Base-by-base conservation (phyloP, 1,284 basidiomycete species). In the Moesziomyces antarcticus region DNA sequence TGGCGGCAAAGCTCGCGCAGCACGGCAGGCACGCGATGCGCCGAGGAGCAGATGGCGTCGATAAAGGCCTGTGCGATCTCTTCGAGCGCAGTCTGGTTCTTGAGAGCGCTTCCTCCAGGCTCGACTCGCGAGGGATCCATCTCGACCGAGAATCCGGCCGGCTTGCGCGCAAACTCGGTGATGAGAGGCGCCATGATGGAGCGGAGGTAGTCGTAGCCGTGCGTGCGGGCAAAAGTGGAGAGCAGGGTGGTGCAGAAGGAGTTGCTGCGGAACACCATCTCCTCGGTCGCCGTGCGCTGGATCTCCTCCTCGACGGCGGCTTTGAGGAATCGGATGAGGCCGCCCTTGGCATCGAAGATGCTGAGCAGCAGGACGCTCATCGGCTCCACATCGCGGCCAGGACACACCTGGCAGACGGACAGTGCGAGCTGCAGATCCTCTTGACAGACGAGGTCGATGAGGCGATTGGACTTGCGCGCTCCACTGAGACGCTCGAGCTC, bases 201-300 rank as follows among this genome's bases (percentile, higher is more conserved):
- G n/a, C 80, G 68, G 11, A 82, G 56, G 50, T 79, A 82, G 56
- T 82, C 80, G 53, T 82, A 82, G 53, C 80, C 80, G 48, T 82
- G 80, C n/a, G 78, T 80, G 5, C 71, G 53, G 16, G 74, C 77
- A 46, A 79, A 82, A 16, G 69, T 67, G n/a, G 78, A 80, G 5
- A 82, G 53, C 16, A 82, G 59, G 25, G 78, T 74, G 8, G 75
- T 80, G 50, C 78, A 61, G 66, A 79, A 79, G n/a, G 80, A 74
- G 50, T 82, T 82, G 63, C 71, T 72, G n/a, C 80, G 66, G 72
- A 82, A 80, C 8, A 82, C 77, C 74, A 82, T 79, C 63, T 82
- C 80, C 42, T 77, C 79, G 5, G 77, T 76, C 1, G 67, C 56
- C 4, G 80, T 80, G 11, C 65, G 52, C 50, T 74, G 66, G 25